Evolutionary conservation across 169 alveolate species (phyloP).

Genomic region (Plasmodium falciparum): DNA sequence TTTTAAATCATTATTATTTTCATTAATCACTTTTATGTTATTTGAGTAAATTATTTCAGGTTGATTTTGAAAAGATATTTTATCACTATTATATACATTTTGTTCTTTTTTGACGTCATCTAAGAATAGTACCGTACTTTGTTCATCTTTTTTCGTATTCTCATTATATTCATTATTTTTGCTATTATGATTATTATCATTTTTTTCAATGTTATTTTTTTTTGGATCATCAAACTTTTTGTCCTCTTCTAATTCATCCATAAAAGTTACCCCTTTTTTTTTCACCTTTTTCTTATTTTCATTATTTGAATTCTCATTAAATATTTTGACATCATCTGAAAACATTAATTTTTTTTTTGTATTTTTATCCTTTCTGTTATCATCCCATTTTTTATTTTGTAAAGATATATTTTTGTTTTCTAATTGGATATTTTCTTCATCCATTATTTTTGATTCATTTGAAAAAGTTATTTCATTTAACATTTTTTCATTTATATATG

Average conservation of each 20-base stretch:
- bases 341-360: conserved; percentile 55
- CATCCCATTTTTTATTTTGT: conserved; percentile 7
- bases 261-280: conserved; percentile 33
- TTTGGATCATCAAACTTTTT: not conserved
- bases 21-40: conserved; percentile 14
- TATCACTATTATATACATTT: not conserved
- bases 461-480: conserved; percentile 27
- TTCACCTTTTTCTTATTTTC: conserved; percentile 15
- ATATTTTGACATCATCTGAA: conserved; percentile 39
- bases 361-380: conserved; percentile 12
- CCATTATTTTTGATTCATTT: not conserved
- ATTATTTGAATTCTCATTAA: not conserved
- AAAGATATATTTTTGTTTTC: not conserved
- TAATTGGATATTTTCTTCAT: not conserved
- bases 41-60: conserved; percentile 21
- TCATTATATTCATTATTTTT: not conserved
- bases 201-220: conserved; percentile 15
- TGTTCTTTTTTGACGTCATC: conserved; percentile 13
- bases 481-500: conserved; percentile 6
- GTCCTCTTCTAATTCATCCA: not conserved
- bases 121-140: conserved; percentile 37
- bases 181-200: conserved; percentile 2
- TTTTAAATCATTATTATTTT: not conserved
- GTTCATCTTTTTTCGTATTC: conserved; percentile 7
- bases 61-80: not conserved